Conservation (phyloP, 2,329 filamentous ascomycete genomes). For the Plectosphaerella cucumerina region DNA sequence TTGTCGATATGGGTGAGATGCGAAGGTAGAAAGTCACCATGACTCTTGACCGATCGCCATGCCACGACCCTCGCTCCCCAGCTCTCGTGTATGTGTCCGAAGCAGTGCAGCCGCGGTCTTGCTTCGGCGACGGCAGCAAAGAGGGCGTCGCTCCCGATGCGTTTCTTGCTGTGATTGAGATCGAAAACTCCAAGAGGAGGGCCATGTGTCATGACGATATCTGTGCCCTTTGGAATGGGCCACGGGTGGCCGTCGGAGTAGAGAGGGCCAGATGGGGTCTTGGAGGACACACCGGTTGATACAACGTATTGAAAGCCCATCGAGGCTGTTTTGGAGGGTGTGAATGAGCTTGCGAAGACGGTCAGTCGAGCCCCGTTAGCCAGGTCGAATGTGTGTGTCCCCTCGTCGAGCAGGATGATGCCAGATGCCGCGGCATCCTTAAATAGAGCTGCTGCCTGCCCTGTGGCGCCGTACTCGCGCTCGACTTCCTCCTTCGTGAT, state of each 20-base stretch:
- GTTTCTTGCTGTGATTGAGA: slow-evolving; percentile 19
- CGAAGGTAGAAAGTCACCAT: slow-evolving; percentile 15
- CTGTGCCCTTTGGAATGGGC: slow-evolving; percentile 15
- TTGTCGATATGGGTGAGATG: slow-evolving; percentile 41
- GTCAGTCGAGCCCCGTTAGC: slow-evolving; percentile 33
- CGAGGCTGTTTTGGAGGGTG: slow-evolving; percentile 29
- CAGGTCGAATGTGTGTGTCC: slow-evolving; percentile 28
- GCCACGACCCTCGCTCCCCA: slow-evolving; percentile 39
- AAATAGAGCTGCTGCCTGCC: slow-evolving; percentile 17
- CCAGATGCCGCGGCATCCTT: neutral
- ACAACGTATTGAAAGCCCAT: slow-evolving; percentile 41
- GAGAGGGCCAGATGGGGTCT: too few relatives aligned
- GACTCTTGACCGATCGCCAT: slow-evolving; percentile 29
- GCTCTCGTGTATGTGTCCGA: slow-evolving; percentile 25
- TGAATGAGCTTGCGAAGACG: slow-evolving; percentile 41
- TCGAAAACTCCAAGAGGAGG: slow-evolving; percentile 38
- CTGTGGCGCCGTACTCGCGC: slow-evolving; percentile 16
- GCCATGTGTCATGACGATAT: slow-evolving; percentile 27
- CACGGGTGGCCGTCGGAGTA: slow-evolving; percentile 19
- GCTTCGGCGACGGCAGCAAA: slow-evolving; percentile 21
- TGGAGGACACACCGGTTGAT: slow-evolving; percentile 6
- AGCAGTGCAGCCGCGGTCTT: slow-evolving; percentile 27
- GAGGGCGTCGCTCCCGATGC: slow-evolving; percentile 22
- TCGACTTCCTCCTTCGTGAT: too few relatives aligned
- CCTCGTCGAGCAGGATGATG: slow-evolving; percentile 18